Evolutionary conservation across 176 grass and related monocot species (phyloP).

Genomic region (Chloris gayana): DNA sequence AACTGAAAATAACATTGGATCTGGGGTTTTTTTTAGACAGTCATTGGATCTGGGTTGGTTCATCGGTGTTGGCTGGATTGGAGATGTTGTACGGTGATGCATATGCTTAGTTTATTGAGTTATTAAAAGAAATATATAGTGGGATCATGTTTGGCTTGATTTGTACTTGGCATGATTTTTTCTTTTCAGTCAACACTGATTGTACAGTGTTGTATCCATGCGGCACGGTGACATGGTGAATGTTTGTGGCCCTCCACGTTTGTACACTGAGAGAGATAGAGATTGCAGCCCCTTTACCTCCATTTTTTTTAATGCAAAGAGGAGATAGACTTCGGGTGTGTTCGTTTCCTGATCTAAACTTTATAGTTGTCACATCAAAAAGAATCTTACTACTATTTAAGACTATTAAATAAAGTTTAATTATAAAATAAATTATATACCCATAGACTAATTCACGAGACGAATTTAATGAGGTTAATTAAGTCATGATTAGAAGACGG

Average conservation of each 20-base stretch:
- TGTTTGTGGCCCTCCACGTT: constrained; percentile 24
- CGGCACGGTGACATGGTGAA: constrained; percentile 22
- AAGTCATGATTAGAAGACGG: too few relatives aligned
- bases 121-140: background rate
- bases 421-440: too few relatives aligned
- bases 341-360: too few relatives aligned
- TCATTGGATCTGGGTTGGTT: constrained; percentile 36
- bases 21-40: too few relatives aligned
- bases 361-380: too few relatives aligned
- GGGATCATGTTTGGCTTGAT: constrained; percentile 27
- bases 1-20: constrained; percentile 7
- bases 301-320: too few relatives aligned
- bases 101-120: background rate
- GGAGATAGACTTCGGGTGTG: too few relatives aligned
- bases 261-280: background rate
- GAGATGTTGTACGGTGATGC: constrained; percentile 13
- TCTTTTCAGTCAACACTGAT: constrained; percentile 15
- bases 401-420: too few relatives aligned
- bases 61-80: constrained; percentile 21
- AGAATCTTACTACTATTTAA: too few relatives aligned
- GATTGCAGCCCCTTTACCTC: too few relatives aligned
- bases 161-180: background rate
- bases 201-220: constrained; percentile 27
- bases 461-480: too few relatives aligned
- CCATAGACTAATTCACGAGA: too few relatives aligned